phyloP scores from a whole-genome alignment of 352 stramenopile species.

The Pythium folliculosum region DNA sequence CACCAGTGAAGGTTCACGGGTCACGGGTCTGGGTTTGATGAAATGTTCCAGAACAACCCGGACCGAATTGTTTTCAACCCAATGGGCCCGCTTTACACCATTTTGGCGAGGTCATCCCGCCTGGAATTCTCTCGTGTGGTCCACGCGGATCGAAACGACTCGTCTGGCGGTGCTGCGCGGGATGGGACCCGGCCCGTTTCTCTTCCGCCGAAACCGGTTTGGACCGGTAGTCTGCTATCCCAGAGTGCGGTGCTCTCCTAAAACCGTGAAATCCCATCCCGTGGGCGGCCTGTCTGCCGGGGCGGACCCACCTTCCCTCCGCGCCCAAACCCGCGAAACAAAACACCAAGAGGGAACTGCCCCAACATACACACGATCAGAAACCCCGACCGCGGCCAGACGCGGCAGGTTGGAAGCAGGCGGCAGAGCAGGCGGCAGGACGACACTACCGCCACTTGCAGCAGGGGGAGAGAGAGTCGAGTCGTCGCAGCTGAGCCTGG shows the following conservation, averaged over 20 bases:
- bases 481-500: conserved; percentile 11
- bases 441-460: neutral
- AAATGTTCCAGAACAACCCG: neutral
- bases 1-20: conserved; percentile 6
- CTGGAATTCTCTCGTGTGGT: conserved; percentile 14
- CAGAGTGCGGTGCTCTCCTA: neutral
- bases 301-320: conserved; percentile 8
- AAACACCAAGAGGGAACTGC: neutral
- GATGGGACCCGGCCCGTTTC: conserved; percentile 9
- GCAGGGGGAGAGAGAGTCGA: neutral
- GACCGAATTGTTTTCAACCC: neutral
- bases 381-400: neutral
- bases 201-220: conserved; percentile 3
- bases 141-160: conserved; percentile 9
- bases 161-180: neutral
- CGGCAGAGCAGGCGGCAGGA: neutral
- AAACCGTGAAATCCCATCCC: conserved; percentile 19
- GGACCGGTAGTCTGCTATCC: conserved; percentile 14
- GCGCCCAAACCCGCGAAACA: neutral
- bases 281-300: conserved; percentile 17
- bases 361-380: conserved; percentile 7
- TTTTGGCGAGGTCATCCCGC: conserved; percentile 5
- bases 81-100: neutral
- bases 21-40: conserved; percentile 4
- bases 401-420: neutral